Conservation (phyloP, 2,329 filamentous ascomycete species). For the Trichoderma asperellum region DNA sequence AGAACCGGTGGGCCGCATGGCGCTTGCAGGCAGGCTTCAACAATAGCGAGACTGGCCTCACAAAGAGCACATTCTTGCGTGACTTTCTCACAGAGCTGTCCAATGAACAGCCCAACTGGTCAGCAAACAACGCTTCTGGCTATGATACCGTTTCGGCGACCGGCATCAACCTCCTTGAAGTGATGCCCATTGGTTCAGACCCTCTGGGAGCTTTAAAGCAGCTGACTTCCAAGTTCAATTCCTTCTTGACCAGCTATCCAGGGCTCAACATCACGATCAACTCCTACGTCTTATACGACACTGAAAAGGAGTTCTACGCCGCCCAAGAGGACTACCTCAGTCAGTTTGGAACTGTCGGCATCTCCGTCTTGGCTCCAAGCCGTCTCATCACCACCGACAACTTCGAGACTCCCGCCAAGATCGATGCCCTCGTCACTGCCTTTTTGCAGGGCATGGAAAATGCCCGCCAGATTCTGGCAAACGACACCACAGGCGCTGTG, state of each 20-base stretch:
- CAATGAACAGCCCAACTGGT: not conserved
- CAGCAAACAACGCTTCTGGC: not conserved
- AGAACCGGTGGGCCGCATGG: slow-evolving; percentile 11
- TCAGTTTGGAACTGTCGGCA: not conserved
- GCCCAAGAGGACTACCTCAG: not conserved
- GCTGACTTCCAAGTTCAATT: slow-evolving; percentile 1
- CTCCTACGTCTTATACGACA: not conserved
- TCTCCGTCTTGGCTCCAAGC: not conserved
- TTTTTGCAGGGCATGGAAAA: slow-evolving; percentile 1
- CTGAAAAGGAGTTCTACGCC: slow-evolving; percentile 1
- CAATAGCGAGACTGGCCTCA: slow-evolving; percentile 29
- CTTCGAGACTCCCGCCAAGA: not conserved
- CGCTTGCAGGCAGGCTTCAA: slow-evolving; percentile 5
- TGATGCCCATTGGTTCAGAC: slow-evolving; percentile 10
- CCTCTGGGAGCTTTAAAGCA: not conserved
- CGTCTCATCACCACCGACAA: slow-evolving; percentile 16
- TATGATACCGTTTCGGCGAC: not conserved
- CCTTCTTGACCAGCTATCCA: not conserved
- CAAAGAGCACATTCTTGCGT: not conserved
- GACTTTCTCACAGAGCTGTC: slow-evolving; percentile 5
- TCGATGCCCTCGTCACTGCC: not conserved
- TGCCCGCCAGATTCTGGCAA: not conserved
- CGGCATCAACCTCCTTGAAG: slow-evolving; percentile 1
- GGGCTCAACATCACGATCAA: slow-evolving; percentile 14
- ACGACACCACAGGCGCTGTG: not conserved